Base-by-base conservation (phyloP, 2,329 filamentous ascomycete genomes). In the Phyllachora maydis region DNA sequence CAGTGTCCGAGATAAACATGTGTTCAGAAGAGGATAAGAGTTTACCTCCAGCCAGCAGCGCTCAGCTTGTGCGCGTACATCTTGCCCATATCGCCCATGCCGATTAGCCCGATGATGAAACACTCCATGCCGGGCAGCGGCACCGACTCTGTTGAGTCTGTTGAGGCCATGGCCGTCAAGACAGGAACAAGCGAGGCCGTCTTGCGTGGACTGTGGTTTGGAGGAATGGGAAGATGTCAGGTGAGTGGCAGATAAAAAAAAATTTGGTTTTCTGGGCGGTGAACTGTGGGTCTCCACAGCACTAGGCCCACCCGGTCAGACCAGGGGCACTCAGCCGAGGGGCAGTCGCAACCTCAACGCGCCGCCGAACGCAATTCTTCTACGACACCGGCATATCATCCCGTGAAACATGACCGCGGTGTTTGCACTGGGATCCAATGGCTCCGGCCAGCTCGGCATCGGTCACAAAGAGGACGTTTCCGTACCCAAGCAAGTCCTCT, bases 81-180 rank as follows among this genome's bases (percentile, higher is more conserved):
- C 63, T 75, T 91, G 41, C 88, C 88, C 88, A 98, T 98, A 42
- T 93, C 85, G 34, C 88, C 88, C 83, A 98, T 93, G 30, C 88
- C 88, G 46, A 98, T 98, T 42, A 98, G 76, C 35, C 88, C 88
- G 35, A 98, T 65, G 32, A 74, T 68, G 45, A 79, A 79, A 41
- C 64, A 58, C 36, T 72, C 65, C 71, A 66, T 66, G 33, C 41
- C 53, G 9, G 39, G 30, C 11, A 53, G 52, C 31, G n/a, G n/a
- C n/a, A n/a, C n/a, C n/a, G n/a, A n/a, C n/a, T 13, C 9, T 19
- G 11, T n/a, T 9, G 13, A 10, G 19, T 11, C 5, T 21, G 14
- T 14, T 15, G 18, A n/a, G n/a, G n/a, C n/a, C n/a, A n/a, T n/a
- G n/a, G n/a, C n/a, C n/a, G n/a, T n/a, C n/a, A n/a, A n/a, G n/a